Conservation (phyloP, 2,329 filamentous ascomycete species). For the Fusarium scirpi region DNA sequence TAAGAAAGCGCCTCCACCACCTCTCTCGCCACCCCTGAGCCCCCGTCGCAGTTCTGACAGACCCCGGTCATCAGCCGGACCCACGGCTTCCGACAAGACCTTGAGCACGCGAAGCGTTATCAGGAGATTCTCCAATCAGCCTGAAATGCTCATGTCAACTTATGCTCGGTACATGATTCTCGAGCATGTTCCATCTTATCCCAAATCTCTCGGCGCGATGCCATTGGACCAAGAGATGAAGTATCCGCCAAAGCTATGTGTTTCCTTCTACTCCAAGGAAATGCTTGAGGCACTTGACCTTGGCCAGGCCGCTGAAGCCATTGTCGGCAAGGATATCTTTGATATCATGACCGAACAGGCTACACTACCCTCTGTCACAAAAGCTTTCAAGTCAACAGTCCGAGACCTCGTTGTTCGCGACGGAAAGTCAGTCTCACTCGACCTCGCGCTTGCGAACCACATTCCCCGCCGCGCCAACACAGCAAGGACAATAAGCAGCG, state of each 20-base stretch:
- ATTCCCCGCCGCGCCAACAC: conserved; percentile 45
- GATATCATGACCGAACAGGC: conserved; percentile 63
- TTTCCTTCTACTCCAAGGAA: conserved; percentile 61
- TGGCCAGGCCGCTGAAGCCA: conserved; percentile 50
- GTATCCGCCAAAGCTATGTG: conserved; percentile 51
- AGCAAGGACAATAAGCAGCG: conserved; percentile 29
- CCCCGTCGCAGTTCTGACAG: conserved; percentile 45
- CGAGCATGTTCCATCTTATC: conserved; percentile 45
- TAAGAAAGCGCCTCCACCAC: conserved; percentile 42
- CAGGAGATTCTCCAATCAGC: conserved; percentile 37
- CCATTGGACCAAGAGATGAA: conserved; percentile 46
- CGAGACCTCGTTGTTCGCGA: conserved; percentile 53
- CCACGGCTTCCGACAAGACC: conserved; percentile 39
- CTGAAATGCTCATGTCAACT: conserved; percentile 42
- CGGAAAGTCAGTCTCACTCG: conserved; percentile 52
- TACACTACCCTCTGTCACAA: conserved; percentile 57
- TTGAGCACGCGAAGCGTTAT: conserved; percentile 46
- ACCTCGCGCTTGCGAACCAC: conserved; percentile 47
- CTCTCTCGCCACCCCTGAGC: conserved; percentile 43
- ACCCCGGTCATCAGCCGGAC: conserved; percentile 43
- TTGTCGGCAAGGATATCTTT: conserved; percentile 65
- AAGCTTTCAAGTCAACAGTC: conserved; percentile 59
- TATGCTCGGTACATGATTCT: conserved; percentile 52
- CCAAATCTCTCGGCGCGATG: conserved; percentile 42
- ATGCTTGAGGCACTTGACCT: conserved; percentile 62